These are phyloP conservation scores for Diutina neorugosa DNA, from an alignment of 1,139 yeast species.

Conservation along the genomic window DNA sequence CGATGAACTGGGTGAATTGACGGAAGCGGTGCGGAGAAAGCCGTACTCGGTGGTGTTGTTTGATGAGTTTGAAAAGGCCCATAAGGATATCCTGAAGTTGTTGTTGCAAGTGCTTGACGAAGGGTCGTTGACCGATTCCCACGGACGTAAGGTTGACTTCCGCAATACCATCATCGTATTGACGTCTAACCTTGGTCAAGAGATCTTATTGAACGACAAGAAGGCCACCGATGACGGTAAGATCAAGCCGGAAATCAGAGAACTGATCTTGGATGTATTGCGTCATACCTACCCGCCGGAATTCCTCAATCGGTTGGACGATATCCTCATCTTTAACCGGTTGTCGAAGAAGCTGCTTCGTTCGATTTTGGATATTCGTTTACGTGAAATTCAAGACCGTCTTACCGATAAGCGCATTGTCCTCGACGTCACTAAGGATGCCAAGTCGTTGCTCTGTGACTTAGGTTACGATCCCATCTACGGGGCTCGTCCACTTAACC, in stretches of 20 bases:
- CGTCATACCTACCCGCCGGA: conserved; percentile 80
- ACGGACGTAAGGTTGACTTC: conserved; percentile 89
- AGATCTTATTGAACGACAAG: conserved; percentile 56
- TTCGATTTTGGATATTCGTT: conserved; percentile 72
- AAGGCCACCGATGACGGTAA: conserved; percentile 32
- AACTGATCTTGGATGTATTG: conserved; percentile 53
- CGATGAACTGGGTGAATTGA: conserved; percentile 90
- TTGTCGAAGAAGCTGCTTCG: conserved; percentile 62
- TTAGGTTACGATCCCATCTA: conserved; percentile 84
- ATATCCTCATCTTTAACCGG: conserved; percentile 79
- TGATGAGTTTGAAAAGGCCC: conserved; percentile 96
- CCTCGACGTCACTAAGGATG: conserved; percentile 44
- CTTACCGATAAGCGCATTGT: conserved; percentile 68
- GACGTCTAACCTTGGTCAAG: conserved; percentile 97
- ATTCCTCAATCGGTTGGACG: conserved; percentile 87
- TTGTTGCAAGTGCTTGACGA: conserved; percentile 88
- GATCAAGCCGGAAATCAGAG: conserved; percentile 36
- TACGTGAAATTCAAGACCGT: conserved; percentile 69
- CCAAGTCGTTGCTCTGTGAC: conserved; percentile 67
- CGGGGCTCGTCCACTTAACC: conserved; percentile 93
- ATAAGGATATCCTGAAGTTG: conserved; percentile 81
- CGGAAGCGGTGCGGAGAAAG: conserved; percentile 90
- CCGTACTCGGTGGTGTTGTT: conserved; percentile 89
- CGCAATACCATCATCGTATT: conserved; percentile 90
- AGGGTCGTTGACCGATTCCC: conserved; percentile 88